A percentile compares a stretch with the other conserved stretches of the same genome.
Conservation (phyloP, 768 basidiomycete genomes). For the Lepiota brunneoincarnata region DNA sequence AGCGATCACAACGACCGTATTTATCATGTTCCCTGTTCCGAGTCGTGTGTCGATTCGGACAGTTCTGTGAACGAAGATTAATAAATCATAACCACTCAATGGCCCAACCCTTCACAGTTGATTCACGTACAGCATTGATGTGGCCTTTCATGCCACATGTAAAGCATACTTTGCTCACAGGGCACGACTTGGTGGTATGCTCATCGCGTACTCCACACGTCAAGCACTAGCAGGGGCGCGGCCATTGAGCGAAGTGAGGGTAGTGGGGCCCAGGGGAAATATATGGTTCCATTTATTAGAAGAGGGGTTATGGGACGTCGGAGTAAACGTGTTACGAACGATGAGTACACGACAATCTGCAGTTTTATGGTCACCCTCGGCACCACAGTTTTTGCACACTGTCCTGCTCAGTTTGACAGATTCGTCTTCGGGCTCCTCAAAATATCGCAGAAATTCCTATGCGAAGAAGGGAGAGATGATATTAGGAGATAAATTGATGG, state of each 20-base stretch:
- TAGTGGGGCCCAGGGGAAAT: background rate
- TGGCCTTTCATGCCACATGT: constrained; percentile 85
- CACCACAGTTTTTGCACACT: constrained; percentile 78
- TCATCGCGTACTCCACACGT: constrained; percentile 82
- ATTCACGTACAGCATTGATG: constrained; percentile 54
- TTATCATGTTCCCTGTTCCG: constrained; percentile 14
- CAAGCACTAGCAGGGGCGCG: constrained; percentile 52
- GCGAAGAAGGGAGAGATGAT: background rate
- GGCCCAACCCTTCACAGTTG: background rate
- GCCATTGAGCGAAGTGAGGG: background rate
- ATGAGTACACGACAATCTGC: constrained; percentile 69
- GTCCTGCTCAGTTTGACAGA: constrained; percentile 40
- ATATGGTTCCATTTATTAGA: constrained; percentile 1
- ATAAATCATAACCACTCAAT: background rate
- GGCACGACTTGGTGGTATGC: constrained; percentile 74
- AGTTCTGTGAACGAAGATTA: constrained; percentile 43
- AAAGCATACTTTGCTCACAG: constrained; percentile 79
- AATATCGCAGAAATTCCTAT: constrained; percentile 64
- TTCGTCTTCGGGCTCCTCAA: constrained; percentile 45
- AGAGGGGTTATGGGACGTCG: constrained; percentile 2
- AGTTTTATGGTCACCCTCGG: constrained; percentile 67
- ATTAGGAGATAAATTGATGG: background rate
- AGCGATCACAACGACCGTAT: constrained; percentile 56
- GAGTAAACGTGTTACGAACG: constrained; percentile 39
- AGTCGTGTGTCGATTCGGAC: constrained; percentile 56